phyloP scores from a whole-genome alignment of 2,329 filamentous ascomycete genomes.

The Cladosporium sp. region DNA sequence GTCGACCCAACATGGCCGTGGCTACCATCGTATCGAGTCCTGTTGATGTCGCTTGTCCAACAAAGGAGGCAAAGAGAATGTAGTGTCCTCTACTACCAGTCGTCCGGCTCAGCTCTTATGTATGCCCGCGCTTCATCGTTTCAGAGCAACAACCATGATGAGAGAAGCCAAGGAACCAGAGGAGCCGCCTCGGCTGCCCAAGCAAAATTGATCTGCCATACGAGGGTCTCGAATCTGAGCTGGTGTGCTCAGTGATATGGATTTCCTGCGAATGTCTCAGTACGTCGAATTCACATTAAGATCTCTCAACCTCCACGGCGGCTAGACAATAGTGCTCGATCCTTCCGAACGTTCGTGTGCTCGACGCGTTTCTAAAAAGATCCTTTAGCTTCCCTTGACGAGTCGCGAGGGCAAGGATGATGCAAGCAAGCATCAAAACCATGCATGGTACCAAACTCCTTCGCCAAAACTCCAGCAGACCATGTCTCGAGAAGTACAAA shows the following conservation, averaged over 20 bases:
- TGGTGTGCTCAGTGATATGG: neutral
- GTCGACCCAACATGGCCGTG: slow-evolving; percentile 3
- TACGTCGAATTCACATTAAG: neutral
- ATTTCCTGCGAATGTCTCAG: neutral
- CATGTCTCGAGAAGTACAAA: neutral
- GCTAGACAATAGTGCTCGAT: neutral
- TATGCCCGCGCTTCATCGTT: neutral
- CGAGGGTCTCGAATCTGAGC: neutral
- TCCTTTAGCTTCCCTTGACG: neutral
- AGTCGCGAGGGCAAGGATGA: neutral
- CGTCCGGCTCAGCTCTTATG: neutral
- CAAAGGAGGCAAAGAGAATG: neutral
- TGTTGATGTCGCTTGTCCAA: neutral
- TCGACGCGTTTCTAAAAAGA: neutral
- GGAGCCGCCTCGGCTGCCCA: neutral
- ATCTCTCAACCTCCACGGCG: neutral
- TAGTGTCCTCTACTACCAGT: neutral
- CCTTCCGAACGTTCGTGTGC: neutral
- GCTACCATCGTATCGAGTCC: neutral
- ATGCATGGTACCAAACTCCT: neutral
- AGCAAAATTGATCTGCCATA: neutral
- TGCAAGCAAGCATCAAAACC: neutral
- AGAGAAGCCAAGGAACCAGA: neutral
- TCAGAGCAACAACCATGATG: neutral
- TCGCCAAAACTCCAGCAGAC: neutral